Percentiles rank a stretch among this genome's conserved stretches.
Evolutionary conservation across 805 yeast species (phyloP).

Genomic region (Wickerhamomyces bisporus): DNA sequence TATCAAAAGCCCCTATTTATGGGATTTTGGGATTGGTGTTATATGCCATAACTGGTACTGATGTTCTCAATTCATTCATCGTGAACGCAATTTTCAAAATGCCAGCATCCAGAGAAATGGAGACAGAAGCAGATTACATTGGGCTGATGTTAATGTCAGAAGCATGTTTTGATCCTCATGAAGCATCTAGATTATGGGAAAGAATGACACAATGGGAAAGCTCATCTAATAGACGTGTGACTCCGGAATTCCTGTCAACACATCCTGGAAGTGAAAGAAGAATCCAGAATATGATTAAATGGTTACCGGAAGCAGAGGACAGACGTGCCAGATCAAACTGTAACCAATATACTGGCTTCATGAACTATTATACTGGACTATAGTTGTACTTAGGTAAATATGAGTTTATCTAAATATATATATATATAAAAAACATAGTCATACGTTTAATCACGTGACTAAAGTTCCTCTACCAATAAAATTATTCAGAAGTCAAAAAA

Average conservation of each 20-base stretch:
- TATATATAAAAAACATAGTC: too few relatives aligned
- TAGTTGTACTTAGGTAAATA: background rate
- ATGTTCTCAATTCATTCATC: constrained; percentile 46
- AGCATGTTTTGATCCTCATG: constrained; percentile 79
- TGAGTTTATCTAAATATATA: too few relatives aligned
- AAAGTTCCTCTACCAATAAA: background rate
- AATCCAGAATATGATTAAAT: constrained; percentile 56
- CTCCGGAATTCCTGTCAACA: constrained; percentile 70
- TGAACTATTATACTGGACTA: constrained; percentile 6
- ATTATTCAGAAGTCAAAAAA: background rate
- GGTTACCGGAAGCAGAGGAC: constrained; percentile 53
- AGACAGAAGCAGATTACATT: constrained; percentile 91
- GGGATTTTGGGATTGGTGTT: constrained; percentile 46
- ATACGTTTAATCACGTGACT: background rate
- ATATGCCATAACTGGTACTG: constrained; percentile 58
- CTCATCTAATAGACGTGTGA: constrained; percentile 19
- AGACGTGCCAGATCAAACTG: constrained; percentile 13
- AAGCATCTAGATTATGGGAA: constrained; percentile 74
- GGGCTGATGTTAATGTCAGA: constrained; percentile 89
- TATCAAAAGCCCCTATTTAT: constrained; percentile 73
- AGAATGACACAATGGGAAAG: constrained; percentile 62
- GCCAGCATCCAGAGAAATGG: constrained; percentile 93
- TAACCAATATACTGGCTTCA: constrained; percentile 8
- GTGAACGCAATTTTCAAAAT: constrained; percentile 53
- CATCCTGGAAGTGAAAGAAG: constrained; percentile 85